A percentile compares a stretch with the other conserved stretches of the same genome.
phyloP scores from a whole-genome alignment of 208 protist genomes.

The Herpetomonas samuelpessoai region DNA sequence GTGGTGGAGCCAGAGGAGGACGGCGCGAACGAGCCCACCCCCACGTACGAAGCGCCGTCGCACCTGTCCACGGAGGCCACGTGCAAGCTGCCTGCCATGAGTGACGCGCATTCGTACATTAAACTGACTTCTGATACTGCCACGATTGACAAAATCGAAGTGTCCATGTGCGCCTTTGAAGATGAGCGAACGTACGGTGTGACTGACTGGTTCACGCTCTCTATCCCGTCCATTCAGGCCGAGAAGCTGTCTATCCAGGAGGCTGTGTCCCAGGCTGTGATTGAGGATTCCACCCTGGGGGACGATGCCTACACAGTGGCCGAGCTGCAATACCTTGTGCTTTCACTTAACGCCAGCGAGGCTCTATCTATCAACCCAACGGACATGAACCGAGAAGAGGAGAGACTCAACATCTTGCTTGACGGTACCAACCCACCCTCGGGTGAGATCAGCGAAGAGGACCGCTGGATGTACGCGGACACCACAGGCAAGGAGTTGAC shows the following conservation, averaged over 20 bases:
- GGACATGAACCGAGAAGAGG: conserved; percentile 2
- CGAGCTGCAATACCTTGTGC: conserved; percentile 66
- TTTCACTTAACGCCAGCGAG: conserved; percentile 48
- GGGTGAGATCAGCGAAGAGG: conserved; percentile 24
- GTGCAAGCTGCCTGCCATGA: not conserved
- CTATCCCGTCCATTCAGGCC: conserved; percentile 40
- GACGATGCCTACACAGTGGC: conserved; percentile 35
- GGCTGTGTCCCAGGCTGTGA: conserved; percentile 19
- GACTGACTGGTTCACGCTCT: conserved; percentile 81
- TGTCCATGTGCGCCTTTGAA: conserved; percentile 51
- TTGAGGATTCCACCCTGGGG: conserved; percentile 19
- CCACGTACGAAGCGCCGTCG: not conserved
- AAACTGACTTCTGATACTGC: conserved; percentile 14
- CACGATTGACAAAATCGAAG: conserved; percentile 9
- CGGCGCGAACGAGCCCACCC: not conserved
- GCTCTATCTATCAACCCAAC: conserved; percentile 20
- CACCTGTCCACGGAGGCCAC: not conserved
- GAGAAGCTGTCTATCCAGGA: conserved; percentile 23
- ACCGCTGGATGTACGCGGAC: conserved; percentile 43
- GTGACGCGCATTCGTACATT: conserved; percentile 10
- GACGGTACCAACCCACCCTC: conserved; percentile 44
- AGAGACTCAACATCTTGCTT: conserved; percentile 46
- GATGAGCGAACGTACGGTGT: conserved; percentile 65
- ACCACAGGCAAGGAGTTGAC: not conserved
- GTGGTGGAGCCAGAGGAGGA: conserved; percentile 10